These are phyloP conservation scores for Talaromyces atroroseus DNA, from an alignment of 2,329 filamentous ascomycete species.

Conservation along the genomic window DNA sequence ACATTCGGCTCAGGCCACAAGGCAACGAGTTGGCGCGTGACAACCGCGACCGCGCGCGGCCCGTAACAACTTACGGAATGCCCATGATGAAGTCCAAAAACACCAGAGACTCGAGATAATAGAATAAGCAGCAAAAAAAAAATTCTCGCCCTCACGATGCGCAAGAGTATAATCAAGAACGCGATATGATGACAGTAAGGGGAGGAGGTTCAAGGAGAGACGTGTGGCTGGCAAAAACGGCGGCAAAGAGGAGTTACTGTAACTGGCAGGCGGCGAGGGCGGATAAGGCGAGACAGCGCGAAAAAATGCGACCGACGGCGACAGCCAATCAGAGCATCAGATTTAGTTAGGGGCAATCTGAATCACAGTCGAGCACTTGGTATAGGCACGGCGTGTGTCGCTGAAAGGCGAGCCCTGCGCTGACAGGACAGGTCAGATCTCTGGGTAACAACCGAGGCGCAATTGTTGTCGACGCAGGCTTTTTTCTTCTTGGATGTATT, in stretches of 20 bases:
- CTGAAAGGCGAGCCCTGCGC: too few relatives aligned
- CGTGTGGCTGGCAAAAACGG: slow-evolving; percentile 2
- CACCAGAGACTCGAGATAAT: neutral
- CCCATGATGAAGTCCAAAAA: slow-evolving; percentile 28
- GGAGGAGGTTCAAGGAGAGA: slow-evolving; percentile 3
- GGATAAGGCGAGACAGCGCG: neutral
- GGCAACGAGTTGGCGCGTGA: slow-evolving; percentile 9
- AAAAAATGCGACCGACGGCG: neutral
- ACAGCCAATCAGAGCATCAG: neutral
- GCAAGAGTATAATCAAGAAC: neutral
- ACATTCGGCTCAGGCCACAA: slow-evolving; percentile 13
- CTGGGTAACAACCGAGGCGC: too few relatives aligned
- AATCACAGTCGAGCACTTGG: too few relatives aligned
- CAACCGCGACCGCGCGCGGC: slow-evolving; percentile 9
- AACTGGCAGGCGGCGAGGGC: neutral
- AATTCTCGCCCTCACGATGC: neutral
- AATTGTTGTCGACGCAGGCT: too few relatives aligned
- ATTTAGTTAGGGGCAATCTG: neutral
- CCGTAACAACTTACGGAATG: slow-evolving; percentile 35
- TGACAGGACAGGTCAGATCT: too few relatives aligned
- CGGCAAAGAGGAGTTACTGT: neutral
- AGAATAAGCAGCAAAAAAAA: neutral
- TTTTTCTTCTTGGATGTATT: too few relatives aligned
- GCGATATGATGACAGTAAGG: neutral
- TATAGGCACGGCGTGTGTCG: too few relatives aligned